phyloP scores from a whole-genome alignment of 2,329 filamentous ascomycete species.

The Neofusicoccum sp. region DNA sequence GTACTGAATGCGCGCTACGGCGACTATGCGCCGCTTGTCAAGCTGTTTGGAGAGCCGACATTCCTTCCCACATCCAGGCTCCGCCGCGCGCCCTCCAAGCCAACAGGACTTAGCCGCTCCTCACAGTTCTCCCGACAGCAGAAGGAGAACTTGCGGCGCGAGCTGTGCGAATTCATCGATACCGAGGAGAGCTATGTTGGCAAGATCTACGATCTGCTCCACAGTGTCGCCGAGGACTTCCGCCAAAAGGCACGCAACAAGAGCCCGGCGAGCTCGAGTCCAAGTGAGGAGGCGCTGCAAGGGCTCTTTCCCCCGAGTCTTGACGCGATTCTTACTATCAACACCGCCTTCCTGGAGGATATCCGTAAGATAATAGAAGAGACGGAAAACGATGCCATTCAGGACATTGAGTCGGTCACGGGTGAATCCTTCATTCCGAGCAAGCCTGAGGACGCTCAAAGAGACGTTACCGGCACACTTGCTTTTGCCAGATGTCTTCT shows the following conservation, averaged over 20 bases:
- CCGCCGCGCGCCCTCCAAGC: constrained; percentile 81
- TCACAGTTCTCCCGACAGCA: constrained; percentile 77
- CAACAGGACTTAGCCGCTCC: constrained; percentile 74
- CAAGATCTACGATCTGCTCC: constrained; percentile 81
- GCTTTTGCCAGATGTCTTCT: constrained; percentile 77
- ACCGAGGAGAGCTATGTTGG: constrained; percentile 92
- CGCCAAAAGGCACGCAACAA: constrained; percentile 64
- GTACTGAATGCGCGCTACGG: constrained; percentile 72
- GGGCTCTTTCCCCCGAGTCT: constrained; percentile 79
- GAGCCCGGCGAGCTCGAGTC: constrained; percentile 62
- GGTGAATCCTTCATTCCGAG: not conserved
- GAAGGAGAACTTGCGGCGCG: constrained; percentile 79
- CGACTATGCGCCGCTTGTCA: constrained; percentile 72
- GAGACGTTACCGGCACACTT: constrained; percentile 73
- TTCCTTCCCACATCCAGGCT: constrained; percentile 85
- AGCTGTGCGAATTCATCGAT: constrained; percentile 85
- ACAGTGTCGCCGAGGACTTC: constrained; percentile 77
- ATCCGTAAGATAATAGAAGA: constrained; percentile 75
- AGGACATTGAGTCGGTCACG: constrained; percentile 65
- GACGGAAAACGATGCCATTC: constrained; percentile 75
- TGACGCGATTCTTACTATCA: constrained; percentile 76
- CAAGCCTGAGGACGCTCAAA: constrained; percentile 22
- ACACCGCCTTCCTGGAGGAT: constrained; percentile 74
- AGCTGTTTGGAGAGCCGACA: constrained; percentile 75
- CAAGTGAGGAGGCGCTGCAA: constrained; percentile 68